These are phyloP conservation scores for Aspergillus jensenii DNA, from an alignment of 2,329 filamentous ascomycete genomes.

Conservation along the genomic window DNA sequence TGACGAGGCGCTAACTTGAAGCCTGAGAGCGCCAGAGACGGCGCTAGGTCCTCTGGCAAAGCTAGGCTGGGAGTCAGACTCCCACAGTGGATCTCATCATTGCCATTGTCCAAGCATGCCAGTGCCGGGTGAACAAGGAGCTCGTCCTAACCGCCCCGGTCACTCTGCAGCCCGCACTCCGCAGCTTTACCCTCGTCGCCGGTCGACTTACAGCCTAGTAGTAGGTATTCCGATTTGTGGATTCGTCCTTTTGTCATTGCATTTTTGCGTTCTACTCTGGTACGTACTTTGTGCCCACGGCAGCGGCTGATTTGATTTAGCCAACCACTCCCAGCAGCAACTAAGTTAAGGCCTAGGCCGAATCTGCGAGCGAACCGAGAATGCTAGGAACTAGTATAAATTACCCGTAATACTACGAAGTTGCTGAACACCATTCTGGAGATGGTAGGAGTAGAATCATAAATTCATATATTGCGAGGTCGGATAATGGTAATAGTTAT, in stretches of 20 bases:
- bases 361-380: neutral
- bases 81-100: neutral
- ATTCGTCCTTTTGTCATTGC: neutral
- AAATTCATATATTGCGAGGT: too few species aligned
- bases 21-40: neutral
- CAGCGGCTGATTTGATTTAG: neutral
- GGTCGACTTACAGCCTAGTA: too few species aligned
- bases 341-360: neutral
- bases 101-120: neutral
- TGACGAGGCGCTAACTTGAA: constrained; percentile 9
- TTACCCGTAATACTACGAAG: neutral
- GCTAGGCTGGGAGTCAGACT: neutral
- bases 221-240: neutral
- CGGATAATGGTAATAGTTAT: neutral
- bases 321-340: neutral
- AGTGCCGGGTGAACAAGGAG: neutral
- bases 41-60: neutral
- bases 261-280: neutral
- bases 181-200: neutral
- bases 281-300: neutral
- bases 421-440: neutral
- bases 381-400: neutral
- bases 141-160: neutral
- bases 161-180: neutral
- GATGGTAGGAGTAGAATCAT: neutral